Conservation (phyloP, 2,329 filamentous ascomycete species). For the Fulvia fulva region DNA sequence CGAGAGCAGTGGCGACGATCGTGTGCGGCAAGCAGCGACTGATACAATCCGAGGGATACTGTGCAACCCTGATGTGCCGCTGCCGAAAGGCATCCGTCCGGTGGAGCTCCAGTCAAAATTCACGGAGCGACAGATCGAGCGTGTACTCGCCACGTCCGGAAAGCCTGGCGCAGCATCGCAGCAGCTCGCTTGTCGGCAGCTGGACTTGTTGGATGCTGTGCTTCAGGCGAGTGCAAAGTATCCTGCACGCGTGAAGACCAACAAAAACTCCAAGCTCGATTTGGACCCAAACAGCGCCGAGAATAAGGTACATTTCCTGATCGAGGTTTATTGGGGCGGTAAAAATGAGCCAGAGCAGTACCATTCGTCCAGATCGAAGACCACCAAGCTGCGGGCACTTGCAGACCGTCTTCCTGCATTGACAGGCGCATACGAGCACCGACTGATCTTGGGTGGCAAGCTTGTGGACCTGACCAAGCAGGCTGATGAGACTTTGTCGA, state of each 20-base stretch:
- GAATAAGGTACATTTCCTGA: conserved; percentile 14
- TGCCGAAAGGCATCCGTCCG: conserved; percentile 3
- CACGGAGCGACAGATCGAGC: conserved; percentile 17
- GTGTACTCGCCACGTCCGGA: conserved; percentile 6
- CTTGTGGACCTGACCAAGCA: conserved; percentile 16
- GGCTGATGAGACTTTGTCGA: conserved; percentile 14
- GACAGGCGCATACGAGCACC: conserved; percentile 23
- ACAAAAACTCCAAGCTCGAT: background rate
- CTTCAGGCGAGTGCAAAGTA: conserved; percentile 1
- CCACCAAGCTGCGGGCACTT: conserved; percentile 22
- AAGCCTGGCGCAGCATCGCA: background rate
- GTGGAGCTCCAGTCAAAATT: conserved; percentile 19
- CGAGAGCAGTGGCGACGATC: conserved; percentile 8
- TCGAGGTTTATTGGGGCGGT: conserved; percentile 22
- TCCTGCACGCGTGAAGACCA: background rate
- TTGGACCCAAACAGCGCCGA: background rate
- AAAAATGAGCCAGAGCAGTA: conserved; percentile 15
- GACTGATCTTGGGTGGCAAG: conserved; percentile 25
- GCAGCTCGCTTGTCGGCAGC: conserved; percentile 7
- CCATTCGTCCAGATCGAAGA: conserved; percentile 12
- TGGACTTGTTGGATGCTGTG: conserved; percentile 19
- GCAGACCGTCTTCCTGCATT: conserved; percentile 17
- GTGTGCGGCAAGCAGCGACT: conserved; percentile 7
- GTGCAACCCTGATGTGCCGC: conserved; percentile 11
- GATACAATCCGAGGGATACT: conserved; percentile 15